Base-by-base conservation (phyloP, 2,329 filamentous ascomycete species). In the Fusarium oxysporum region DNA sequence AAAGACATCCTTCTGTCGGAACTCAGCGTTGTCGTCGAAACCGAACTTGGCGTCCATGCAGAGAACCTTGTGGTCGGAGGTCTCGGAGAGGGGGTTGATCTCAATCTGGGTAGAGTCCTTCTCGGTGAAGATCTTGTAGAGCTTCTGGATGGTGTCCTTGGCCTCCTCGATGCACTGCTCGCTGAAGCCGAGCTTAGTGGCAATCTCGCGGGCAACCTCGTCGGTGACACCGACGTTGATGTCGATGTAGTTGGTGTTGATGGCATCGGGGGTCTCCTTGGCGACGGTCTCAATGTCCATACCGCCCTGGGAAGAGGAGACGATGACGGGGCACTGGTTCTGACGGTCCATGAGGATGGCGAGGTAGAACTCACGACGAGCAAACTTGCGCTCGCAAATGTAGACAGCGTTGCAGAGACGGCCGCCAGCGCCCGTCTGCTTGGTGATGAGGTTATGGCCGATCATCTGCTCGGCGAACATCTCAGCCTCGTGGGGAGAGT, bases 391-490 rank as follows among this genome's bases (percentile, higher is more conserved):
- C 90, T 99, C 96, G 86, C 96, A 97, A 83, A 99, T 98, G 89
- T 97, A 98, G 82, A 99, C 96, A 74, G 95, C 90, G 85, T 93
- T 98, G 90, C 96, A 99, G 83, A 97, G 91, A 83, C 96, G 94
- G 82, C 96, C 96, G 78, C 85, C 90, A 78, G 96, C 94, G 83
- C 96, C 96, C 67, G 96, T 99, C 89, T 99, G 96, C 91, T 99
- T 99, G 85, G 96, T 99, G 86, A 99, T 91, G 85, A 99, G 94
- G 87, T 98, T 98, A 88, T 99, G 96, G 82, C 96, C 96, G 85
- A 99, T 98, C 96, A 99, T 99, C 88, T 99, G 95, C 78, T 96
- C 90, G 78, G 96, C 96, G 83, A 99, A 97, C 91, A 98, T 97
- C 89, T 94, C 93, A 81, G 96, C 96, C 89, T 92, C 91, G 79